A percentile compares a stretch with the other conserved stretches of the same genome.
Conservation (phyloP, 331 rosid genomes). For the Telfairia occidentalis region DNA sequence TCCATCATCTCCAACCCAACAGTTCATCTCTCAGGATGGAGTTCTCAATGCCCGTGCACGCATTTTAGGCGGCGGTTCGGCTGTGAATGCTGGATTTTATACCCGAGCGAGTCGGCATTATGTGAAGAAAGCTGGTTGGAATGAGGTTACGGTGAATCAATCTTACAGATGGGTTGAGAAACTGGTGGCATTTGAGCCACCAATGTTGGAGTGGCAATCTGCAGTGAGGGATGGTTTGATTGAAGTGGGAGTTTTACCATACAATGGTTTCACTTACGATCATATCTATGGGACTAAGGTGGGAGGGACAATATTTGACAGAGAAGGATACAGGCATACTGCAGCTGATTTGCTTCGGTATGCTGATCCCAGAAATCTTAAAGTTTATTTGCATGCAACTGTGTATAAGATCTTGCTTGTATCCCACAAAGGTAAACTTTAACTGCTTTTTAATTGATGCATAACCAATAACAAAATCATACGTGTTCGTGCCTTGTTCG, state of each 20-base stretch:
- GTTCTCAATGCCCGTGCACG: constrained; percentile 42
- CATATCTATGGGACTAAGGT: constrained; percentile 55
- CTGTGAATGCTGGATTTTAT: constrained; percentile 66
- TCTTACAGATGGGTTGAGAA: constrained; percentile 64
- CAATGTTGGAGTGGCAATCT: constrained; percentile 43
- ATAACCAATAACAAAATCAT: not conserved
- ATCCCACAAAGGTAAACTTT: constrained; percentile 27
- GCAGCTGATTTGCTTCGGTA: constrained; percentile 59
- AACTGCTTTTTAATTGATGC: not conserved
- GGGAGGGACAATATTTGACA: constrained; percentile 60
- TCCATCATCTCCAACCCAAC: constrained; percentile 47
- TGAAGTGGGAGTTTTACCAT: constrained; percentile 57
- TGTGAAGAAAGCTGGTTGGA: constrained; percentile 38
- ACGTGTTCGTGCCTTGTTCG: not conserved
- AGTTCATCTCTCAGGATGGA: constrained; percentile 49
- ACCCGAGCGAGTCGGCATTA: constrained; percentile 25
- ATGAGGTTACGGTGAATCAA: constrained; percentile 22
- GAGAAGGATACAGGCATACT: constrained; percentile 43
- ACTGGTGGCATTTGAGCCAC: constrained; percentile 41
- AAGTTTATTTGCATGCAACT: constrained; percentile 52
- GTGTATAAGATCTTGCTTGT: constrained; percentile 46
- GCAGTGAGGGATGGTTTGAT: constrained; percentile 47
- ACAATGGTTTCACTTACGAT: constrained; percentile 47
- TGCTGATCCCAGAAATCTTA: constrained; percentile 41
- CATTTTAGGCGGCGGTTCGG: constrained; percentile 56